These are phyloP conservation scores for Lichtheimia hyalospora DNA, from an alignment of 371 early-diverging fungal species.

Conservation along the genomic window DNA sequence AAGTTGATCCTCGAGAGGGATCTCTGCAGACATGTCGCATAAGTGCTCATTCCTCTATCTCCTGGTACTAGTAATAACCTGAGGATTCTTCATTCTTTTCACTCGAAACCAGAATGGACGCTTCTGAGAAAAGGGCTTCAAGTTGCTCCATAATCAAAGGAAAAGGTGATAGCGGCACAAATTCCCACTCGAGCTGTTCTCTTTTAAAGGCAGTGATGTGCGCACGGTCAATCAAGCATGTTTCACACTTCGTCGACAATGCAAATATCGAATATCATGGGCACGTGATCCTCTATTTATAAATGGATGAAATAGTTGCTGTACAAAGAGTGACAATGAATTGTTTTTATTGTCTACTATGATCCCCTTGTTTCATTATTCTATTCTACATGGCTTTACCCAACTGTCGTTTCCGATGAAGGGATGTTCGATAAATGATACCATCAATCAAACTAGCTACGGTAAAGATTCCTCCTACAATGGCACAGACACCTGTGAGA, in stretches of 20 bases:
- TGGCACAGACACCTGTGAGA: conserved; percentile 88
- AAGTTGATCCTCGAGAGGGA: conserved; percentile 1
- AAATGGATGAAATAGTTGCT: too few species aligned
- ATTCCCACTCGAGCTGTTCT: too few species aligned
- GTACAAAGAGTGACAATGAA: too few species aligned
- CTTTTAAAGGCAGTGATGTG: too few species aligned
- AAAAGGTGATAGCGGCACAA: not conserved
- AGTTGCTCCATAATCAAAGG: not conserved
- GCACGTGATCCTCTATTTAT: too few species aligned
- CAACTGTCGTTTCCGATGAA: conserved; percentile 71
- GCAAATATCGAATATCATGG: too few species aligned
- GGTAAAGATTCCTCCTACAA: conserved; percentile 94
- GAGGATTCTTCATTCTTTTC: not conserved
- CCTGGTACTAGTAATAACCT: not conserved
- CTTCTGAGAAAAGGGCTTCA: not conserved
- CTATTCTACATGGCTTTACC: conserved; percentile 58
- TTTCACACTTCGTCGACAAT: too few species aligned
- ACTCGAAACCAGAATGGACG: not conserved
- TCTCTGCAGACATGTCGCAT: not conserved
- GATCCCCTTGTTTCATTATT: not conserved
- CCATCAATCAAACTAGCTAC: conserved; percentile 92
- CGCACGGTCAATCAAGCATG: too few species aligned
- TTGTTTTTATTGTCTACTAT: too few species aligned
- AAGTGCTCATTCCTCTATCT: too few species aligned
- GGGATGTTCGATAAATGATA: conserved; percentile 76